Evolutionary conservation across 73 alveolate genomes (phyloP), one percentile per base, ranked within the genome.

Genomic region (Paramecium primaurelia): DNA sequence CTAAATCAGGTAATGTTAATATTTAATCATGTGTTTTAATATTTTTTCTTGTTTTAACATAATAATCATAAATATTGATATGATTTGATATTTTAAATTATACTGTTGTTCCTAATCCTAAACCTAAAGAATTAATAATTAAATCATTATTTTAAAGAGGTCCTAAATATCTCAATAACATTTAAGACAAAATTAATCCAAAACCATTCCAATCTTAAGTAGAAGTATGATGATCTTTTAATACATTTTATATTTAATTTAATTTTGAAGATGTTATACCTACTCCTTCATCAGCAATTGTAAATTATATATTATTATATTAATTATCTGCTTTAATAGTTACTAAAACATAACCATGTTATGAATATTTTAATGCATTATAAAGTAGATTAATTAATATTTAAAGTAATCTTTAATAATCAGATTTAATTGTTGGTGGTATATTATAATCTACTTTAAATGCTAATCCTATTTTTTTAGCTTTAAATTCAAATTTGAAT

Each of bases 401-500:
- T 49, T 80, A 22, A 26, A 80, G 58, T 80, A 80, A 42, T 80
- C 75, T 80, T 49, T 80, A 12, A 45, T 80, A 80, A 47, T 80
- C 91, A 6, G 77, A 40, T 80, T 47, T 80, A 3, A 80, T 40
- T 2, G 44, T 40, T 11, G 30, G 32, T 20, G 77, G 77, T 25
- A 36, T 44, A 12, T 34, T 47, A 6, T 80, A 40, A 80, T 47
- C 91, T 20, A 80, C 12, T 25, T 40, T 28, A 26, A 80, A 80
- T 4, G 91, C 91, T 80, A 80, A 80, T 45, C 91, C 91, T 14
- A 80, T 32, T 36, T 80, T 80, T 80, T 80, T 80, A 9, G 75
- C 44, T 45, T 45, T 25, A 11, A 26, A 80, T 45, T 80, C 91
- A 47, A 80, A 80, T 47, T 80, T 45, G 12, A 80, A 80, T 40